Evolutionary conservation across 2,329 filamentous ascomycete species (phyloP).

Genomic region (Penicillium concentricum): DNA sequence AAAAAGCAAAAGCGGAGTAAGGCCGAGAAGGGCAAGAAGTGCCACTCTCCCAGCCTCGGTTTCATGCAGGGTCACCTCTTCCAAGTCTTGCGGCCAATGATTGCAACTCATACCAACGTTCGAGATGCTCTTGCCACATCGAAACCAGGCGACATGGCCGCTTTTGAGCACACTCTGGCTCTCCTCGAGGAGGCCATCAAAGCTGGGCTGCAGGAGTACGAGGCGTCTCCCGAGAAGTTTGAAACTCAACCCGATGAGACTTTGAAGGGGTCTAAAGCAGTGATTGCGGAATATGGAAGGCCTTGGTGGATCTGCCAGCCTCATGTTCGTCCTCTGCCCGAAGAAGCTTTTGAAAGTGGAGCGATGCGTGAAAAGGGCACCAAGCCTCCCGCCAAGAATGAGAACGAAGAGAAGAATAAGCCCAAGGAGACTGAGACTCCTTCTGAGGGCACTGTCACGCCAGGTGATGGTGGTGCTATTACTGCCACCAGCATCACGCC

Average conservation of each 20-base stretch:
- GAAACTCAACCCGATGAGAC: conserved; percentile 37
- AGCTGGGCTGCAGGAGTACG: conserved; percentile 68
- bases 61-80: conserved; percentile 92
- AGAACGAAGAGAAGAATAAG: conserved; percentile 15
- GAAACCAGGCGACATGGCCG: conserved; percentile 67
- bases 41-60: conserved; percentile 65
- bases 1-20: conserved; percentile 45
- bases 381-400: conserved; percentile 5
- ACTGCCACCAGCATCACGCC: conserved; percentile 24
- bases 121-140: conserved; percentile 76
- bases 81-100: conserved; percentile 79
- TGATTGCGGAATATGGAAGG: conserved; percentile 70
- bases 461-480: conserved; percentile 11
- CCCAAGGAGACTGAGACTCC: background rate
- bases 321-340: conserved; percentile 79
- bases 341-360: conserved; percentile 81
- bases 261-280: conserved; percentile 52
- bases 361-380: conserved; percentile 74
- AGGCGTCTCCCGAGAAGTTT: conserved; percentile 42
- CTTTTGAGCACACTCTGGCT: conserved; percentile 72
- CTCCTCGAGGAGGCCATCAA: conserved; percentile 75
- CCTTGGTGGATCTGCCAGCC: conserved; percentile 92
- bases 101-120: conserved; percentile 76
- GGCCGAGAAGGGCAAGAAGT: conserved; percentile 42
- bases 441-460: conserved; percentile 12